A percentile compares a stretch with the other conserved stretches of the same genome.
Conservation (phyloP, 129 eudicot species). For the Gnaphalium uliginosum region DNA sequence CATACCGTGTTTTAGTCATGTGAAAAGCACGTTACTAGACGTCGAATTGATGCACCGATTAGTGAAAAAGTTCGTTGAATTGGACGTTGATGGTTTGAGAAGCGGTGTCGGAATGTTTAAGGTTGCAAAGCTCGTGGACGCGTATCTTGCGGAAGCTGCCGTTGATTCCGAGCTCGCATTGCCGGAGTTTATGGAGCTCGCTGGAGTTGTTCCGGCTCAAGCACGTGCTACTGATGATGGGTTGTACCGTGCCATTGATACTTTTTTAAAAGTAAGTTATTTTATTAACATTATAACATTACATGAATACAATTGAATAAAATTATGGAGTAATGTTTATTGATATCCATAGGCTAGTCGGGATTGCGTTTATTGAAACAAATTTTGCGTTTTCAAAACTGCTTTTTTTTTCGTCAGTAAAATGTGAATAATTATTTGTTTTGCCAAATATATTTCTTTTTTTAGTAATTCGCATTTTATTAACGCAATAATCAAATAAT, state of each 20-base stretch:
- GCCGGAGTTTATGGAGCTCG: slow-evolving; percentile 67
- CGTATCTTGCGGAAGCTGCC: slow-evolving; percentile 85
- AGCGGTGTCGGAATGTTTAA: slow-evolving; percentile 62
- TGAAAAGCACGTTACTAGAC: slow-evolving; percentile 55
- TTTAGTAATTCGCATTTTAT: no score
- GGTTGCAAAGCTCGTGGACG: slow-evolving; percentile 75
- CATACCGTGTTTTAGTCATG: slow-evolving; percentile 84
- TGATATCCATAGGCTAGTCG: no score
- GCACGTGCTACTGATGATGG: slow-evolving; percentile 77
- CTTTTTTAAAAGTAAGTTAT: slow-evolving; percentile 69
- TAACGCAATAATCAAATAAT: no score
- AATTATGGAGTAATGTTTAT: no score
- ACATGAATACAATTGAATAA: no score
- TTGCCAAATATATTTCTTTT: no score
- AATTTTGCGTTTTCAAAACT: no score
- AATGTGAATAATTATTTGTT: no score
- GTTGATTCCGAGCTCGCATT: slow-evolving; percentile 49
- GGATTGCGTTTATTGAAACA: no score
- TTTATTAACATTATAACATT: not conserved
- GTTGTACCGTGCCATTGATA: slow-evolving; percentile 86
- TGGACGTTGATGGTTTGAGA: slow-evolving; percentile 43
- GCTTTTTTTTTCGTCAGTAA: no score
- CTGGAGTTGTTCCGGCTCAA: slow-evolving; percentile 60
- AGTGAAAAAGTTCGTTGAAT: slow-evolving; percentile 53
- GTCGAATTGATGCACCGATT: slow-evolving; percentile 56